Conservation (phyloP, 306 rosid genomes). For the Glycine soja region DNA sequence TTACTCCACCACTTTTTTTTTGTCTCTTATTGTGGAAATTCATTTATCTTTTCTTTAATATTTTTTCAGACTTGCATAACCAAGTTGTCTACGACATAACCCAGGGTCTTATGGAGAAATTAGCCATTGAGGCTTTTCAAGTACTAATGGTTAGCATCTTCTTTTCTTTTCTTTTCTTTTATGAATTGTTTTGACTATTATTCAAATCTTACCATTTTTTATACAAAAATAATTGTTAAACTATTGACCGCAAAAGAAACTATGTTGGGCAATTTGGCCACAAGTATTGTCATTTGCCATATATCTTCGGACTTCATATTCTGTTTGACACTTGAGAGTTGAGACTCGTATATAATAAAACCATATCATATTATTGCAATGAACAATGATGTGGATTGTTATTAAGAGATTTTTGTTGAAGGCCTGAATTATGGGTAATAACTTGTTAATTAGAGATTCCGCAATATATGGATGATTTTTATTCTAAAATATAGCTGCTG, state of each 20-base stretch:
- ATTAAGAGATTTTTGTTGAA: not conserved
- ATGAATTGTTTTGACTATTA: no score
- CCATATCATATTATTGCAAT: not conserved
- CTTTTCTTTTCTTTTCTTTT: not conserved
- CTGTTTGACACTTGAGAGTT: no score
- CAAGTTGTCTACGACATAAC: conserved; percentile 65
- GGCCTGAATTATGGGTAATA: not conserved
- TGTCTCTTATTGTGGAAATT: not conserved
- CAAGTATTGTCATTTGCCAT: no score
- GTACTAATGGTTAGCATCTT: conserved; percentile 66
- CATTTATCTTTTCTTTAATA: not conserved
- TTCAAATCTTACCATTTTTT: no score
- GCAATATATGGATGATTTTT: not conserved
- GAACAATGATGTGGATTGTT: not conserved
- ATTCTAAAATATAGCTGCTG: not conserved
- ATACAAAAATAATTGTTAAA: no score
- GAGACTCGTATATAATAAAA: no score
- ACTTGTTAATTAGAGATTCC: not conserved
- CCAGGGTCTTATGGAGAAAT: conserved; percentile 77
- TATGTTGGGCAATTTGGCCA: not conserved
- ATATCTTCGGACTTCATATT: no score
- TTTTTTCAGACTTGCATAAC: conserved; percentile 63
- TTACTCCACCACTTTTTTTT: no score
- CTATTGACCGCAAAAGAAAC: not conserved
- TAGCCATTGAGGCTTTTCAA: conserved; percentile 77